Percentiles rank a stretch among this genome's conserved stretches.
Conservation (phyloP, 305 asterid genomes). For the Nicotiana rustica region DNA sequence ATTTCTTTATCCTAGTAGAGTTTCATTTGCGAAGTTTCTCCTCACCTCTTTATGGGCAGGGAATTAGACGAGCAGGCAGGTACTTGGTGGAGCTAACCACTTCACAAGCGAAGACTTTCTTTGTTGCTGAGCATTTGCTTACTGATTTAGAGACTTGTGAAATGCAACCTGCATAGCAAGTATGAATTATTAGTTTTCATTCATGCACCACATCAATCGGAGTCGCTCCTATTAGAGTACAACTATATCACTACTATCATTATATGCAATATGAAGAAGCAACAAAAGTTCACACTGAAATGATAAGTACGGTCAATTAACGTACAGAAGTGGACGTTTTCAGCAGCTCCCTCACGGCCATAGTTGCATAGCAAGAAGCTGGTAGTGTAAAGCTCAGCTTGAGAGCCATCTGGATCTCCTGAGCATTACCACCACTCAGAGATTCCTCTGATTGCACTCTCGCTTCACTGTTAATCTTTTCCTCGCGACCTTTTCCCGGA, state of each 20-base stretch:
- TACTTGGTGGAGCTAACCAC: not conserved
- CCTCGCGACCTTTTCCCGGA: conserved; percentile 42
- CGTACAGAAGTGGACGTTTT: conserved; percentile 92
- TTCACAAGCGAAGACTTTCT: not conserved
- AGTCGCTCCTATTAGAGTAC: not conserved
- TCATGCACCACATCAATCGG: conserved; percentile 20
- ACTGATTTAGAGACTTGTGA: conserved; percentile 71
- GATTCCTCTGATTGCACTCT: conserved; percentile 46
- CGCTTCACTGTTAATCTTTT: conserved; percentile 41
- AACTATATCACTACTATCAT: not conserved
- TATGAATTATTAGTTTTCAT: conserved; percentile 1
- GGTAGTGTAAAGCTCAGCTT: conserved; percentile 88
- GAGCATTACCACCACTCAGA: conserved; percentile 43
- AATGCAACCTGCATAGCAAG: conserved; percentile 69
- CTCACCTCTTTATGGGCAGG: not conserved
- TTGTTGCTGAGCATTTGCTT: not conserved
- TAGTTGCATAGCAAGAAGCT: conserved; percentile 93
- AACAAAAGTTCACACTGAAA: not conserved
- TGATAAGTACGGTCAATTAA: conserved; percentile 27
- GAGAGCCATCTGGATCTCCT: conserved; percentile 69
- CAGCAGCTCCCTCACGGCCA: conserved; percentile 96
- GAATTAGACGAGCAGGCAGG: not conserved
- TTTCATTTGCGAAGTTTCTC: not conserved
- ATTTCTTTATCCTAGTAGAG: not conserved
- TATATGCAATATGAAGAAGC: not conserved